These are phyloP conservation scores for Basidiobolus meristosporus DNA, from an alignment of 371 early-diverging fungal genomes.

Conservation along the genomic window DNA sequence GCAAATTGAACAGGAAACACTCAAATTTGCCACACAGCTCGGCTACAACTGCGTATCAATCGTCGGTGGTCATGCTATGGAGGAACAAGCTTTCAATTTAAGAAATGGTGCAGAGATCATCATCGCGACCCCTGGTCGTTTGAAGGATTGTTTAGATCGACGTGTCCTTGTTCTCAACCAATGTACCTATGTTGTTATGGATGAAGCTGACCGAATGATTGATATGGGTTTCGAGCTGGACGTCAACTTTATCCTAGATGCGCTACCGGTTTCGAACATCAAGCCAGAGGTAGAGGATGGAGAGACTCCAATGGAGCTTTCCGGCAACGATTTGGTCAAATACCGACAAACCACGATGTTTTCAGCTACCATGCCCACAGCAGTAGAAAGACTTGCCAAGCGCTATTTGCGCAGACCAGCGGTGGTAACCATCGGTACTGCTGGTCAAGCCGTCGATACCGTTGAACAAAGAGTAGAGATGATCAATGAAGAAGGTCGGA, in stretches of 20 bases:
- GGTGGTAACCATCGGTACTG: slow-evolving; percentile 92
- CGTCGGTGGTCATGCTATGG: slow-evolving; percentile 84
- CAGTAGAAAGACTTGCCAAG: slow-evolving; percentile 78
- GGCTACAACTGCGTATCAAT: slow-evolving; percentile 74
- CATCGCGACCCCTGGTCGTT: slow-evolving; percentile 95
- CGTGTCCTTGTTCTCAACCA: slow-evolving; percentile 68
- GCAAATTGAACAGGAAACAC: slow-evolving; percentile 80
- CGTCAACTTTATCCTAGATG: slow-evolving; percentile 85
- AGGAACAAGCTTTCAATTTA: slow-evolving; percentile 66
- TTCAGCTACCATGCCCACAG: slow-evolving; percentile 97
- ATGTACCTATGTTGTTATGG: slow-evolving; percentile 87
- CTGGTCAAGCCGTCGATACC: slow-evolving; percentile 89
- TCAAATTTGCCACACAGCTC: slow-evolving; percentile 66
- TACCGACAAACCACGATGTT: slow-evolving; percentile 94
- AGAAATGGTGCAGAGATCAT: slow-evolving; percentile 83
- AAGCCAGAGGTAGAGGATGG: slow-evolving; percentile 71
- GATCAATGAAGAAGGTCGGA: slow-evolving; percentile 66
- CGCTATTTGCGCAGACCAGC: slow-evolving; percentile 80
- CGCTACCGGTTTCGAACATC: slow-evolving; percentile 72
- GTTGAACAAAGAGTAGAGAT: slow-evolving; percentile 92
- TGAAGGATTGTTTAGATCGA: slow-evolving; percentile 72
- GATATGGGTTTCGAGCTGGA: slow-evolving; percentile 95
- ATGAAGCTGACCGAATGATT: slow-evolving; percentile 95
- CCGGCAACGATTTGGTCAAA: slow-evolving; percentile 5
- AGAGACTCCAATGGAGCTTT: slow-evolving; percentile 23